These are phyloP conservation scores for Lachancea quebecensis DNA, from an alignment of 805 yeast genomes.

Conservation along the genomic window DNA sequence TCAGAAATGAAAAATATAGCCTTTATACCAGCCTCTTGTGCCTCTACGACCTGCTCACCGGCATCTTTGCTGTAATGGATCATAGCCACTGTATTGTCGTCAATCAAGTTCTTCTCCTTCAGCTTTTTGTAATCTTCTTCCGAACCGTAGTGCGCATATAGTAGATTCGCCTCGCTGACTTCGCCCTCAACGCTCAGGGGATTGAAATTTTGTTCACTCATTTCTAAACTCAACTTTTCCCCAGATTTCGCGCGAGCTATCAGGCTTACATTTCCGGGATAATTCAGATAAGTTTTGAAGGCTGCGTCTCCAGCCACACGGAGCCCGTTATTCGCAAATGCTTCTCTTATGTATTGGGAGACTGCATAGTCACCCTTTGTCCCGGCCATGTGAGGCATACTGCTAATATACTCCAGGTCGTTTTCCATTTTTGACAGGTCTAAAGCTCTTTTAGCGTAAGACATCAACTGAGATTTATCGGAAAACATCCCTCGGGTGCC, in stretches of 20 bases:
- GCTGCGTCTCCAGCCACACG: slow-evolving; percentile 36
- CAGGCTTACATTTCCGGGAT: slow-evolving; percentile 41
- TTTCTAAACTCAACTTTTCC: slow-evolving; percentile 20
- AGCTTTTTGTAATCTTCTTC: slow-evolving; percentile 45
- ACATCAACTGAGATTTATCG: slow-evolving; percentile 47
- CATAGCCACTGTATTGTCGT: slow-evolving; percentile 48
- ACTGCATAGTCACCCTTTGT: slow-evolving; percentile 77
- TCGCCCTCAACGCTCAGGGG: slow-evolving; percentile 61
- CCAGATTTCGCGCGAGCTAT: slow-evolving; percentile 21
- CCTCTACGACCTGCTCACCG: slow-evolving; percentile 46
- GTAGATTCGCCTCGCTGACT: slow-evolving; percentile 39
- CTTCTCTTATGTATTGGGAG: slow-evolving; percentile 55
- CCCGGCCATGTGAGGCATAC: slow-evolving; percentile 84
- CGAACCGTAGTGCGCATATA: slow-evolving; percentile 66
- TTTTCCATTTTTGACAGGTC: slow-evolving; percentile 54
- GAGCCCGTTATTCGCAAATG: slow-evolving; percentile 53
- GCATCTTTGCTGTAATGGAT: slow-evolving; percentile 51
- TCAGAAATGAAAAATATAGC: slow-evolving; percentile 65
- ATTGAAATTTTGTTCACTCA: slow-evolving; percentile 46
- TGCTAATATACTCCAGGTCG: slow-evolving; percentile 62
- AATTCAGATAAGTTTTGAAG: slow-evolving; percentile 54
- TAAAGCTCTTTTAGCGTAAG: slow-evolving; percentile 44
- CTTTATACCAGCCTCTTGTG: slow-evolving; percentile 48
- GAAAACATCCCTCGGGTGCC: slow-evolving; percentile 52
- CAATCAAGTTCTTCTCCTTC: slow-evolving; percentile 31